These are phyloP conservation scores for Monilinia laxa DNA, from an alignment of 2,329 filamentous ascomycete genomes.

Conservation along the genomic window DNA sequence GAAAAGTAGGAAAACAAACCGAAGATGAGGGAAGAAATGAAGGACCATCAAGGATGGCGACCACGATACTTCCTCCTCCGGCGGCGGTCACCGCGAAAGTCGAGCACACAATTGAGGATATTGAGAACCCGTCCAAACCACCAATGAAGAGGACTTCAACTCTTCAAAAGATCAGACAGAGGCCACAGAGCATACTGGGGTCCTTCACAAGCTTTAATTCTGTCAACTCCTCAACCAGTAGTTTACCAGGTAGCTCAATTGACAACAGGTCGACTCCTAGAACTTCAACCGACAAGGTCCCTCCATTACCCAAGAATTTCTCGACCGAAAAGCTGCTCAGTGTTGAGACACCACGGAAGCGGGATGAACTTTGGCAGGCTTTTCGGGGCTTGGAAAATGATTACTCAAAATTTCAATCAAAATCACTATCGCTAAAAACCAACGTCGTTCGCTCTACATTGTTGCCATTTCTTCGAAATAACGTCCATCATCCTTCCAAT, in stretches of 20 bases:
- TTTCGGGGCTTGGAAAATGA: constrained; percentile 69
- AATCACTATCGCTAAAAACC: constrained; percentile 65
- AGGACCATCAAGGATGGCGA: constrained; percentile 29
- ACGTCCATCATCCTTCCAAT: constrained; percentile 59
- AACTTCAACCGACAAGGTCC: constrained; percentile 48
- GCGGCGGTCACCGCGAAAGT: constrained; percentile 29
- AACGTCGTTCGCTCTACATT: constrained; percentile 65
- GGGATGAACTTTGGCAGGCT: constrained; percentile 67
- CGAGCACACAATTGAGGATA: constrained; percentile 29
- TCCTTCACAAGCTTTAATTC: constrained; percentile 36
- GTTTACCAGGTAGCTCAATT: constrained; percentile 46
- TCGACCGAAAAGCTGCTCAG: constrained; percentile 42
- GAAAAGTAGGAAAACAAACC: constrained; percentile 27
- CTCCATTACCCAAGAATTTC: constrained; percentile 46
- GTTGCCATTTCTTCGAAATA: constrained; percentile 63
- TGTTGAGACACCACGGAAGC: constrained; percentile 50
- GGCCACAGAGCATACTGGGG: constrained; percentile 38
- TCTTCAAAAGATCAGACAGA: constrained; percentile 35
- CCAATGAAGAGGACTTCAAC: constrained; percentile 26
- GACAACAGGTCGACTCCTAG: constrained; percentile 47
- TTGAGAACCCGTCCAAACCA: constrained; percentile 31
- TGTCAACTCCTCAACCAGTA: constrained; percentile 40
- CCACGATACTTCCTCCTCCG: constrained; percentile 27
- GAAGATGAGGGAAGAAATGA: constrained; percentile 29
- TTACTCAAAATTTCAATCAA: constrained; percentile 67